Percentiles rank a stretch among this genome's conserved stretches.
These are phyloP conservation scores for Microcyclospora tardicrescens DNA, from an alignment of 2,329 filamentous ascomycete species.

Conservation along the genomic window DNA sequence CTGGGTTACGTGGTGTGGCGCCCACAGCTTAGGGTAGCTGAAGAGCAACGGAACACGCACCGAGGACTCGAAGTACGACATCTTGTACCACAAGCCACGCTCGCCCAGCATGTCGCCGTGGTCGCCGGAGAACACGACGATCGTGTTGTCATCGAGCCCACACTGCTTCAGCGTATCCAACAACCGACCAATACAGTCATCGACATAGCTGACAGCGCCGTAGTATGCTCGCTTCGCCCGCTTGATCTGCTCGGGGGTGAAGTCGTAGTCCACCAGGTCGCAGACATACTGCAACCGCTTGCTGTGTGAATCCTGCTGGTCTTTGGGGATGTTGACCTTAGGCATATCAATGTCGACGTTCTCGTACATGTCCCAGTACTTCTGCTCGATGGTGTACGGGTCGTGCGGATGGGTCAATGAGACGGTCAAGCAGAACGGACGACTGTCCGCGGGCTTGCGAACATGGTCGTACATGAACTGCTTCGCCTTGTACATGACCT, in stretches of 20 bases:
- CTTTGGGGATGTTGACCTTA: conserved; percentile 61
- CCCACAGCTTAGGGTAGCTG: conserved; percentile 63
- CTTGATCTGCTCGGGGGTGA: conserved; percentile 76
- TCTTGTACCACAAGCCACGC: conserved; percentile 90
- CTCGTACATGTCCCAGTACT: conserved; percentile 89
- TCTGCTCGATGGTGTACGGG: conserved; percentile 83
- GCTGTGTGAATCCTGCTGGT: conserved; percentile 76
- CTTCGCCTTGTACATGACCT: conserved; percentile 82
- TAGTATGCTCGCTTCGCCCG: conserved; percentile 81
- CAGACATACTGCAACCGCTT: conserved; percentile 75
- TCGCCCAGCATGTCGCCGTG: conserved; percentile 95
- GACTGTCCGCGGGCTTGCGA: conserved; percentile 57
- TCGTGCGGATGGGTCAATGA: conserved; percentile 92
- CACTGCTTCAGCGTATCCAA: conserved; percentile 67
- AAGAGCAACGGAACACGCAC: conserved; percentile 80
- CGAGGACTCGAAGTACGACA: conserved; percentile 90
- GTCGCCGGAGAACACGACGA: conserved; percentile 84
- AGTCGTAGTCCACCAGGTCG: conserved; percentile 72
- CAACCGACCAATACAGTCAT: conserved; percentile 79
- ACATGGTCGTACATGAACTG: conserved; percentile 88
- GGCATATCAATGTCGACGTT: conserved; percentile 77
- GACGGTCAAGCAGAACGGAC: conserved; percentile 79
- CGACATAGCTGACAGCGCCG: conserved; percentile 83
- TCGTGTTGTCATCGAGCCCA: conserved; percentile 69
- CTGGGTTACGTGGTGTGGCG: conserved; percentile 61